phyloP scores from a whole-genome alignment of 176 grass and related monocot genomes.

The Musa schizocarpa region DNA sequence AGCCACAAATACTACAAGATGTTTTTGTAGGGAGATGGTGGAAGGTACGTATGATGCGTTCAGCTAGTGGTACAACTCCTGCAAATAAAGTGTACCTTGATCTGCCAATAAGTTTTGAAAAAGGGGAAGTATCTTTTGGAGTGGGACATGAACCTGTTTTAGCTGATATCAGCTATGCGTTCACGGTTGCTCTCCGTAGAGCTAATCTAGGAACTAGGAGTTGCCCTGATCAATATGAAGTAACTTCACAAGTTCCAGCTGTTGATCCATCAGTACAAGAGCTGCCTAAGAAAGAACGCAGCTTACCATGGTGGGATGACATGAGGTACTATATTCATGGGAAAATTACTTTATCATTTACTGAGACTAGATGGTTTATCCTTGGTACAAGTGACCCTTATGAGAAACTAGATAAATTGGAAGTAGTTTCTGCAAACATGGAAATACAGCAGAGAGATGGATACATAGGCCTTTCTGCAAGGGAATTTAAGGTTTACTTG shows the following conservation, averaged over 20 bases:
- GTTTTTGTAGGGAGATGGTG: conserved; percentile 90
- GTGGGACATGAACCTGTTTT: conserved; percentile 91
- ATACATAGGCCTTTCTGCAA: conserved; percentile 56
- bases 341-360: conserved; percentile 55
- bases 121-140: conserved; percentile 88
- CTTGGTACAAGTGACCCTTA: conserved; percentile 73
- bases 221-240: conserved; percentile 29
- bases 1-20: conserved; percentile 86
- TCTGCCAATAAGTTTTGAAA: conserved; percentile 72
- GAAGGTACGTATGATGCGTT: conserved; percentile 87
- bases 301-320: conserved; percentile 99
- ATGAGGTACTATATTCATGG: conserved; percentile 97
- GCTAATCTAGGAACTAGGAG: conserved; percentile 80
- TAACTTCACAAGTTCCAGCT: not conserved
- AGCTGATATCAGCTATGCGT: conserved; percentile 96
- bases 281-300: conserved; percentile 69
- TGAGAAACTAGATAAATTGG: conserved; percentile 62
- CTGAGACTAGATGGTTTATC: conserved; percentile 63
- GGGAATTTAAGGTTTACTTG: conserved; percentile 51
- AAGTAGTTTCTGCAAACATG: conserved; percentile 55
- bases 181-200: conserved; percentile 85
- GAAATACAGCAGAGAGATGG: conserved; percentile 87
- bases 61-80: conserved; percentile 83
- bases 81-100: conserved; percentile 73
- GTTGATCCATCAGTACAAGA: conserved; percentile 20